phyloP scores from a whole-genome alignment of 164 flowering plant species.

The Brasenia schreberi region DNA sequence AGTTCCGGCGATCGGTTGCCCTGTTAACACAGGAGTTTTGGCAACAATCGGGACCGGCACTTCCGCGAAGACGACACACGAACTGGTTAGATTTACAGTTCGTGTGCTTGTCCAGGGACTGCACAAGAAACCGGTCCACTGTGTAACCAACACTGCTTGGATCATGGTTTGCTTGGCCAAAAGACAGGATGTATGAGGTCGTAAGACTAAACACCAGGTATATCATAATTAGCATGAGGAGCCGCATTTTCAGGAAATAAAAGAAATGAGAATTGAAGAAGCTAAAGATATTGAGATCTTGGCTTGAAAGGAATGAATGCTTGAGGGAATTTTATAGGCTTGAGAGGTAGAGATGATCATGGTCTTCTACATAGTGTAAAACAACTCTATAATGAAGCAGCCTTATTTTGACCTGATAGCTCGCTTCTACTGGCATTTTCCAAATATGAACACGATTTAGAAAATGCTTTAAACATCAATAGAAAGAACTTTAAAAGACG shows the following conservation, averaged over 20 bases:
- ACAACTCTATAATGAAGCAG: too few species aligned
- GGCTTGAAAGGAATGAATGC: background rate
- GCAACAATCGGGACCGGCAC: slow-evolving; percentile 23
- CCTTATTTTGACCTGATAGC: too few species aligned
- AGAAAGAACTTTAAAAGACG: too few species aligned
- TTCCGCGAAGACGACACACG: slow-evolving; percentile 12
- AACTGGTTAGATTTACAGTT: slow-evolving; percentile 3
- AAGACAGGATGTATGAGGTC: background rate
- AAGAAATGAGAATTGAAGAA: background rate
- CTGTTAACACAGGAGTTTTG: slow-evolving; percentile 16
- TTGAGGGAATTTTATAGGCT: background rate
- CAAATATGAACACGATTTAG: too few species aligned
- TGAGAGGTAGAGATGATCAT: too few species aligned
- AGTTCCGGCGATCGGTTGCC: slow-evolving; percentile 13
- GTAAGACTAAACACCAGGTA: background rate
- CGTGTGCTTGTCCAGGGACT: background rate
- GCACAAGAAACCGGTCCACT: background rate
- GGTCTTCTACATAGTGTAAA: too few species aligned
- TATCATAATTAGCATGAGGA: background rate
- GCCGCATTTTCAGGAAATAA: background rate
- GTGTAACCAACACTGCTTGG: background rate
- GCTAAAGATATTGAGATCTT: background rate
- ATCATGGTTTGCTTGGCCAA: background rate
- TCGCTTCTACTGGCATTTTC: too few species aligned
- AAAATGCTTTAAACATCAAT: too few species aligned